Base-by-base conservation (phyloP, 1,284 basidiomycete species). In the Leccinum proximum region DNA sequence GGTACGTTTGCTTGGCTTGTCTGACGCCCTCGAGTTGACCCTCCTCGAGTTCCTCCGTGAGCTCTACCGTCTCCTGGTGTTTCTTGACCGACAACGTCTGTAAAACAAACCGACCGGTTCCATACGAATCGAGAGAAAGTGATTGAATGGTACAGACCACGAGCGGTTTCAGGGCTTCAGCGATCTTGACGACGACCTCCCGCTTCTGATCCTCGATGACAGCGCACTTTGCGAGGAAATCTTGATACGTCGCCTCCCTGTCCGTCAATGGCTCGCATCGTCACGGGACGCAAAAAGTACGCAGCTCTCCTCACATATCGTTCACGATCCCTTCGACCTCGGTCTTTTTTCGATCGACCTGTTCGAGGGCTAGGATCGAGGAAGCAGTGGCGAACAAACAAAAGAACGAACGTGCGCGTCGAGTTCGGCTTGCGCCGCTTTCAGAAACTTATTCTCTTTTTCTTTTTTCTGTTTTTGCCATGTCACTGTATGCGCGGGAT, bases 391-490 rank as follows among this genome's bases (percentile, higher is more conserved):
- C 16, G n/a, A 26, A 9, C 13, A 4, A 4, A 26, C 16, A 14
- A 5, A 50, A 53, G 30, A 38, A 63, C 72, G 58, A 18, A 75
- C 74, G 56, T 75, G 77, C 68, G 71, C 64, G 42, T 76, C 67
- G 16, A 80, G 68, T 37, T 77, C 74, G 13, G 68, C 64, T 62
- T 72, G 74, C 0, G 74, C 69, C 2, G 62, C 56, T 26, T 70
- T 72, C 16, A 79, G 26, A 61, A 75, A 75, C 65, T 64, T 76
- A 35, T 61, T 63, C 63, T 80, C 75, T 50, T 74, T 78, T 59
- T 77, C 77, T 62, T 65, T 73, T 45, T 71, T 71, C 45, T 79
- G 78, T 70, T 78, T 80, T 64, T 80, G 76, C 78, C 78, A 79
- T 4, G 79, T 74, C 38, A 74, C 79, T 80, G 61, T 53, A 18